These are phyloP conservation scores for Pleomassaria siparia DNA, from an alignment of 2,329 filamentous ascomycete genomes.

Conservation along the genomic window DNA sequence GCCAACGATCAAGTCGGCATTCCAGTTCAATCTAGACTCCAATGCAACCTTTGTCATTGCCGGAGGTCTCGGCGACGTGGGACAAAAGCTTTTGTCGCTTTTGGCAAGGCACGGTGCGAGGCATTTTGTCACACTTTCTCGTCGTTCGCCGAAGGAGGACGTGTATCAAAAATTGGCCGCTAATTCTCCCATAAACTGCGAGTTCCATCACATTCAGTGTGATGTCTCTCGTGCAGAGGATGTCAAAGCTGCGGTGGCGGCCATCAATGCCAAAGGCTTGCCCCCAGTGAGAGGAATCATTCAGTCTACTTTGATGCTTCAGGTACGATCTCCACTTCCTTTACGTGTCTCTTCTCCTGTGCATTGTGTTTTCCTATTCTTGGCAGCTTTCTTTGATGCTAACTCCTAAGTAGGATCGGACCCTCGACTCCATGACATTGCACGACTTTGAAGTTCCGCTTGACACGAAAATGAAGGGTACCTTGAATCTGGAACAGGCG, in stretches of 20 bases:
- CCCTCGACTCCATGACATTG: neutral
- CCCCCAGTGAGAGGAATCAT: neutral
- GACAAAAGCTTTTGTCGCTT: neutral
- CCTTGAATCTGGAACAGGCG: conserved; percentile 17
- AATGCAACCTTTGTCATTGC: conserved; percentile 7
- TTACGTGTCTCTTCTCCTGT: neutral
- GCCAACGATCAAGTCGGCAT: neutral
- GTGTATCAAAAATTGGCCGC: neutral
- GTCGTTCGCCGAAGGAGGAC: neutral
- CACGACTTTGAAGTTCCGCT: neutral
- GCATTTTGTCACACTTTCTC: neutral
- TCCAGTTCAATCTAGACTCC: neutral
- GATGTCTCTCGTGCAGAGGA: neutral
- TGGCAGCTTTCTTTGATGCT: neutral
- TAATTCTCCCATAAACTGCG: neutral
- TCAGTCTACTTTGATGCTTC: neutral
- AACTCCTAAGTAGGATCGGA: neutral
- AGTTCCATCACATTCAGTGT: neutral
- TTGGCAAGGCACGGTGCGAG: too few relatives aligned
- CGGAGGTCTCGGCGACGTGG: conserved; percentile 8
- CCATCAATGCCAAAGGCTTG: neutral
- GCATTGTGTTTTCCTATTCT: too few relatives aligned
- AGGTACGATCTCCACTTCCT: neutral
- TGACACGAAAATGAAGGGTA: conserved; percentile 30
- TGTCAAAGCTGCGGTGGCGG: neutral